Evolutionary conservation across 108 stramenopile species (phyloP).

Genomic region (Cylindrotheca closterium): DNA sequence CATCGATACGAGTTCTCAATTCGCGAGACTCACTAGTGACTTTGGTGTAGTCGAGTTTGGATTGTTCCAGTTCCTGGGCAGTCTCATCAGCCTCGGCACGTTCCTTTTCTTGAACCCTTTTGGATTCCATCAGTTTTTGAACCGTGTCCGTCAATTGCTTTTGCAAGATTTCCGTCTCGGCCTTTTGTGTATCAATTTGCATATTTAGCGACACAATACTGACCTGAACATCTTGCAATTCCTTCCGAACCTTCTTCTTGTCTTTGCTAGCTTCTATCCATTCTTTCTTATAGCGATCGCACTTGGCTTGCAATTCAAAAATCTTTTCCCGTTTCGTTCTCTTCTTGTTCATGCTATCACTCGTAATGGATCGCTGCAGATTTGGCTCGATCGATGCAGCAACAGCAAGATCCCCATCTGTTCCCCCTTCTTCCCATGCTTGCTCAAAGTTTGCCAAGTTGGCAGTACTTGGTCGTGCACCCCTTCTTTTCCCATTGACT

Average conservation of each 20-base stretch:
- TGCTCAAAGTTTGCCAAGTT: no score
- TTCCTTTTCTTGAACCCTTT: slow-evolving; percentile 29
- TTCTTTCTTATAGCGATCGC: slow-evolving; percentile 34
- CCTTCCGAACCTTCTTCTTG: slow-evolving; percentile 10
- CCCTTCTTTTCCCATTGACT: no score
- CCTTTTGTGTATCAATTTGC: slow-evolving; percentile 18
- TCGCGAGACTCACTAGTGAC: slow-evolving; percentile 20
- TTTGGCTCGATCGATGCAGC: no score
- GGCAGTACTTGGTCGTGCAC: no score
- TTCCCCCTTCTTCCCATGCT: no score
- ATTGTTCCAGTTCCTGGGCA: slow-evolving; percentile 35
- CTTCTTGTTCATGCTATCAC: slow-evolving; percentile 3
- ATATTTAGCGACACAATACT: slow-evolving; percentile 24
- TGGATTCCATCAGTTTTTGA: slow-evolving; percentile 15
- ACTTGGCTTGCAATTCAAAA: slow-evolving; percentile 35
- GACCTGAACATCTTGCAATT: slow-evolving; percentile 10
- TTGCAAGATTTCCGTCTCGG: slow-evolving; percentile 17
- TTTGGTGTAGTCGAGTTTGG: slow-evolving; percentile 29
- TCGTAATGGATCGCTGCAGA: not conserved
- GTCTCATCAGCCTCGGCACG: slow-evolving; percentile 20
- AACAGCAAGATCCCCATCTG: no score
- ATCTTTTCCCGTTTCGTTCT: slow-evolving; percentile 40
- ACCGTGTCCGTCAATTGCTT: slow-evolving; percentile 28
- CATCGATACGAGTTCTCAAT: slow-evolving; percentile 14
- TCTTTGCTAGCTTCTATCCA: slow-evolving; percentile 26